Conservation (phyloP, 164 flowering plant species). For the Macadamia tetraphylla region DNA sequence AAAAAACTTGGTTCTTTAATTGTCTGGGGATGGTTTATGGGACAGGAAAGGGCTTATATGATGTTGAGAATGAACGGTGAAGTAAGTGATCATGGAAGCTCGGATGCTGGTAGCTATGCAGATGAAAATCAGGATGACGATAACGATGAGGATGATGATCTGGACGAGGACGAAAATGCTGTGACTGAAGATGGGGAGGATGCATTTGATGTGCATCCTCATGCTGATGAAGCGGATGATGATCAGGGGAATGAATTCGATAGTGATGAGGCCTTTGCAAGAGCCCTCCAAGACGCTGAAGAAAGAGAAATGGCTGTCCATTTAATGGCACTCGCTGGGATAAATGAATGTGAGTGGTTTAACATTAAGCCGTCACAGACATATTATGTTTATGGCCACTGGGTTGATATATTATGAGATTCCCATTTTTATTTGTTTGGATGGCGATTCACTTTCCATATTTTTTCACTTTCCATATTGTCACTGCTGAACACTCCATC, state of each 20-base stretch:
- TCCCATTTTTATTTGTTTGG: too few species aligned
- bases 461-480: too few species aligned
- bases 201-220: slow-evolving; percentile 64
- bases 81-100: slow-evolving; percentile 62
- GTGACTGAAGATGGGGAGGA: slow-evolving; percentile 37
- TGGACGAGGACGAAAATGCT: slow-evolving; percentile 23
- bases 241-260: slow-evolving; percentile 36
- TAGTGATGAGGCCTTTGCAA: slow-evolving; percentile 84
- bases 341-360: slow-evolving; percentile 24
- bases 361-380: too few species aligned
- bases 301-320: slow-evolving; percentile 27
- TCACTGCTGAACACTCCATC: too few species aligned
- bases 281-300: slow-evolving; percentile 49
- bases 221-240: slow-evolving; percentile 28
- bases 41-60: slow-evolving; percentile 87
- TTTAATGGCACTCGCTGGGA: slow-evolving; percentile 30
- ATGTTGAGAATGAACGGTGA: slow-evolving; percentile 64
- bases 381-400: too few species aligned
- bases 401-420: too few species aligned
- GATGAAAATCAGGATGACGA: slow-evolving; percentile 38
- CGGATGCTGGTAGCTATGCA: slow-evolving; percentile 57
- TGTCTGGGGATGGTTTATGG: slow-evolving; percentile 9
- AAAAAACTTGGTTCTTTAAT: neutral
- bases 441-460: too few species aligned
- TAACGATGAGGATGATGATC: slow-evolving; percentile 31